phyloP scores from a whole-genome alignment of 2,329 filamentous ascomycete species.

The Ceratocystiopsis brevicomis region DNA sequence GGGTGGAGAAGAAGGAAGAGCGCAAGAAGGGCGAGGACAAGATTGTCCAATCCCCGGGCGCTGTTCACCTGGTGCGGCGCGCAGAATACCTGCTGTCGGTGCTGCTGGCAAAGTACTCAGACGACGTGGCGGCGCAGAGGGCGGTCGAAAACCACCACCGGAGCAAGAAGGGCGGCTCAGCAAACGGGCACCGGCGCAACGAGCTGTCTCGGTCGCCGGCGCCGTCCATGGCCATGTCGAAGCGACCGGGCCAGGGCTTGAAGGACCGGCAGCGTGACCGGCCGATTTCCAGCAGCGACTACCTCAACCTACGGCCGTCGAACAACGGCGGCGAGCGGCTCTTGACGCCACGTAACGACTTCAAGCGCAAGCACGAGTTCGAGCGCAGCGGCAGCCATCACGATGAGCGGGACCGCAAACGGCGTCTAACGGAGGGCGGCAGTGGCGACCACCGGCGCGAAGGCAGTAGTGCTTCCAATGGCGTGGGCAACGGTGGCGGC shows the following conservation, averaged over 20 bases:
- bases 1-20: conserved; percentile 95
- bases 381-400: conserved; percentile 16
- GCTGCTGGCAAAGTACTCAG: conserved; percentile 65
- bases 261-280: conserved; percentile 30
- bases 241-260: conserved; percentile 24
- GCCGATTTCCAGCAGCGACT: conserved; percentile 13
- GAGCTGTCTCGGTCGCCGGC: conserved; percentile 45
- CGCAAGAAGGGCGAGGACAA: conserved; percentile 61
- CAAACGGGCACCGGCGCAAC: conserved; percentile 40
- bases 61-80: conserved; percentile 85
- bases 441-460: conserved; percentile 8
- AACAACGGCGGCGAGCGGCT: conserved; percentile 25
- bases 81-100: conserved; percentile 94
- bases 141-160: conserved; percentile 84
- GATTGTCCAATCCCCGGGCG: conserved; percentile 81
- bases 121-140: conserved; percentile 56
- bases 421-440: conserved; percentile 27
- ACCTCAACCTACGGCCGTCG: conserved; percentile 9
- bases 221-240: conserved; percentile 28
- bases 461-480: conserved; percentile 4
- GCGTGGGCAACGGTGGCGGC: conserved; percentile 12
- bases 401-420: conserved; percentile 30
- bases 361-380: conserved; percentile 42
- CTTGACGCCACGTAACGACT: conserved; percentile 27
- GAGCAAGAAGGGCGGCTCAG: conserved; percentile 61